These are phyloP conservation scores for Amaranthus cruentus DNA, from an alignment of 148 eudicot species.

Conservation along the genomic window DNA sequence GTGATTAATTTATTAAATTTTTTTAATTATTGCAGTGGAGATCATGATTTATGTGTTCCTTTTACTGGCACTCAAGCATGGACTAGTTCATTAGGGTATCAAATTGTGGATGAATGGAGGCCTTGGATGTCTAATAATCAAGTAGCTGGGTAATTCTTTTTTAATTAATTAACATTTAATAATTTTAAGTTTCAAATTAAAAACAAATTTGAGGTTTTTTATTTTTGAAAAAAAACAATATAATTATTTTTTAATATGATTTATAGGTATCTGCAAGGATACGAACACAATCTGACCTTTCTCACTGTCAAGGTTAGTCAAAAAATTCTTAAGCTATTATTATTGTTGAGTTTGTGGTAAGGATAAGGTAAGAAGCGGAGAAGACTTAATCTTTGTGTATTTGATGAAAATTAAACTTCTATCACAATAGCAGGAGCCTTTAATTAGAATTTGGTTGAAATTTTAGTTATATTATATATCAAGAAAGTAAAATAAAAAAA, in stretches of 20 bases:
- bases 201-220: neutral
- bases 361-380: no score
- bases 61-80: conserved; percentile 93
- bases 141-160: conserved; percentile 70
- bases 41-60: conserved; percentile 97
- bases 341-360: no score
- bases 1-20: no score
- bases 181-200: neutral
- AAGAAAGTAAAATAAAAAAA: no score
- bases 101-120: conserved; percentile 77
- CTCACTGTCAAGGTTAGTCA: conserved; percentile 78
- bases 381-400: no score
- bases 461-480: no score
- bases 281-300: conserved; percentile 78
- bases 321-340: no score
- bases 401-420: no score
- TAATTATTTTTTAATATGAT: neutral
- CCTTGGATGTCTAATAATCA: conserved; percentile 73
- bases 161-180: neutral
- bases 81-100: conserved; percentile 84
- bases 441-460: no score
- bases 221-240: neutral
- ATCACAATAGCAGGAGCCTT: no score
- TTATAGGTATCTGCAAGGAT: conserved; percentile 64
- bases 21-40: conserved; percentile 53